A percentile compares a stretch with the other conserved stretches of the same genome.
Conservation (phyloP, 768 basidiomycete genomes). For the Auricularia sp. region DNA sequence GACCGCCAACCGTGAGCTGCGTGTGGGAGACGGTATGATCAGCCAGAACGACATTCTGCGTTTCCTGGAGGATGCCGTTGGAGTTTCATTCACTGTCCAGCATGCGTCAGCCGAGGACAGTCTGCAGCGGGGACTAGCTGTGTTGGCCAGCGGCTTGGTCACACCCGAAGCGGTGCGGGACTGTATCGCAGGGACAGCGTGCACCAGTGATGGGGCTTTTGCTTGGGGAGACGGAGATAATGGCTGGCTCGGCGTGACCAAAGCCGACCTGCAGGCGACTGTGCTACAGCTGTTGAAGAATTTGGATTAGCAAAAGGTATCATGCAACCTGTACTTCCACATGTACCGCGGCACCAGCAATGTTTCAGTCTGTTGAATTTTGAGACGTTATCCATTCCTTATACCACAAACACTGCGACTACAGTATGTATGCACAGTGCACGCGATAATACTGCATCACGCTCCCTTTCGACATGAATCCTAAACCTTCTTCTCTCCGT, state of each 20-base stretch:
- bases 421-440: too few relatives aligned
- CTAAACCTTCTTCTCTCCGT: too few relatives aligned
- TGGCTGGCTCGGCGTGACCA: not conserved
- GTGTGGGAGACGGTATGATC: not conserved
- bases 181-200: not conserved
- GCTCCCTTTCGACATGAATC: too few relatives aligned
- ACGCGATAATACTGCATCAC: too few relatives aligned
- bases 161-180: not conserved
- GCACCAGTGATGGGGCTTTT: not conserved
- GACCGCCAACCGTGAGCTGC: not conserved
- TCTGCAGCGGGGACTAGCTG: not conserved
- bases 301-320: not conserved
- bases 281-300: not conserved
- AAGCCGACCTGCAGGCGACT: not conserved
- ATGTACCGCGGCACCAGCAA: too few relatives aligned
- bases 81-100: not conserved
- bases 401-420: too few relatives aligned
- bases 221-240: not conserved
- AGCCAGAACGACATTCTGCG: not conserved
- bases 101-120: not conserved
- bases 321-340: too few relatives aligned
- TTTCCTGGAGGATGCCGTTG: not conserved
- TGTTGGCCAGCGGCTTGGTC: not conserved
- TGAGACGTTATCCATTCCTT: too few relatives aligned
- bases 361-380: too few relatives aligned